Conservation (phyloP, 2,329 filamentous ascomycete species). For the Diaporthe sp. region DNA sequence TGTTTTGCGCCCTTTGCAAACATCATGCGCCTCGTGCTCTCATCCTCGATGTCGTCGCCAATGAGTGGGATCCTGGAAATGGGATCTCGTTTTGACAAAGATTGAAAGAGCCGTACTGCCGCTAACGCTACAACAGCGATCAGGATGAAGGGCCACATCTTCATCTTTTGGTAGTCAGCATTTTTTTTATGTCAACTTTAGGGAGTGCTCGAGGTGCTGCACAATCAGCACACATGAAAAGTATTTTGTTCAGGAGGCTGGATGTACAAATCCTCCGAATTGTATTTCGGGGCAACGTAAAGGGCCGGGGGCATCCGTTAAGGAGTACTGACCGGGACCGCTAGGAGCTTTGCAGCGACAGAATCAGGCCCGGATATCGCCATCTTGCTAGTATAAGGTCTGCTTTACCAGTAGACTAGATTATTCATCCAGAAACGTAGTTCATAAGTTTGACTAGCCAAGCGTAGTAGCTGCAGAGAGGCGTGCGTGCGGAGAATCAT, state of each 20-base stretch:
- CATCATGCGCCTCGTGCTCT: slow-evolving; percentile 46
- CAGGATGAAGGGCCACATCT: slow-evolving; percentile 7
- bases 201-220: slow-evolving; percentile 1
- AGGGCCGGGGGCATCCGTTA: not conserved
- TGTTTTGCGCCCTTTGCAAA: slow-evolving; percentile 45
- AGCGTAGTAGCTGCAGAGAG: not conserved
- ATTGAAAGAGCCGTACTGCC: slow-evolving; percentile 15
- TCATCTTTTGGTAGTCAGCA: slow-evolving; percentile 5
- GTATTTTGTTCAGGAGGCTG: not conserved
- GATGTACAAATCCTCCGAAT: not conserved
- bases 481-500: not conserved
- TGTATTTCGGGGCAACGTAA: not conserved
- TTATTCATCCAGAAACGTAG: not conserved
- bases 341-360: not conserved
- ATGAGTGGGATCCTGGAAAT: slow-evolving; percentile 47
- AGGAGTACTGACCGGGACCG: slow-evolving; percentile 10
- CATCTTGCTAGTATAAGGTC: not conserved
- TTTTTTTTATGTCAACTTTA: not conserved
- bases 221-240: not conserved
- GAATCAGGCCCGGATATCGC: not conserved
- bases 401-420: not conserved
- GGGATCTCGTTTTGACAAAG: slow-evolving; percentile 39
- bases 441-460: not conserved
- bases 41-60: slow-evolving; percentile 46
- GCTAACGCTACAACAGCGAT: slow-evolving; percentile 2